Conservation (phyloP, 441 rosid species). For the Theobroma grandiflorum region DNA sequence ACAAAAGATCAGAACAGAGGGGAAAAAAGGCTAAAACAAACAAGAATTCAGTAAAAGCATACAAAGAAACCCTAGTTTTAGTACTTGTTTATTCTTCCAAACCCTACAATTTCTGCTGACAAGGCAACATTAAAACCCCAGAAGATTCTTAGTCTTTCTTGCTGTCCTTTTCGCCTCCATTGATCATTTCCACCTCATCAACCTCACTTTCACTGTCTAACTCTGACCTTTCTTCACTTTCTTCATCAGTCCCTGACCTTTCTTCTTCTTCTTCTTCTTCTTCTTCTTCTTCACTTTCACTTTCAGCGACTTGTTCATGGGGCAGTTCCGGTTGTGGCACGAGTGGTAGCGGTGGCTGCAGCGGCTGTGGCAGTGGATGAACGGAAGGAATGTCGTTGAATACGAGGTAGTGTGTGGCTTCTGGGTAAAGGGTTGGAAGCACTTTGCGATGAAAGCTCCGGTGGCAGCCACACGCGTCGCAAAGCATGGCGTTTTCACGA, state of each 20-base stretch:
- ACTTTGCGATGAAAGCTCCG: slow-evolving; percentile 9
- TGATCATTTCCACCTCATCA: not conserved
- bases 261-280: not conserved
- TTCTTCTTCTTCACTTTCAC: not conserved
- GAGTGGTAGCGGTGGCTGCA: not conserved
- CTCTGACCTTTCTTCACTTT: not conserved
- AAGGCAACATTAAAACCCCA: too few species aligned
- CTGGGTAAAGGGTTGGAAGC: not conserved
- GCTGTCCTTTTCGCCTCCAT: not conserved
- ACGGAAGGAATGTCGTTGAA: not conserved
- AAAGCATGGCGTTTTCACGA: not conserved
- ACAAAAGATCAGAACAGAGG: not conserved
- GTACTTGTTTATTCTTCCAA: not conserved
- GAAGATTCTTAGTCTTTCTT: not conserved
- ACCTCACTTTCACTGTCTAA: not conserved
- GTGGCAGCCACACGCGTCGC: slow-evolving; percentile 12
- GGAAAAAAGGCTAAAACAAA: too few species aligned
- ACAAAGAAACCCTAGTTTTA: not conserved
- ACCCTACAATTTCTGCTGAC: not conserved
- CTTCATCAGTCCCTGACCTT: not conserved
- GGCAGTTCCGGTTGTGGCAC: not conserved
- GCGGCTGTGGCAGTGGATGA: not conserved
- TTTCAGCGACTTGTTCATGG: not conserved
- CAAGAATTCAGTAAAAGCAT: too few species aligned
- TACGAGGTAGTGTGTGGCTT: not conserved